Conservation (phyloP, 2,329 filamentous ascomycete genomes). For the Pestalotiopsis sp. region DNA sequence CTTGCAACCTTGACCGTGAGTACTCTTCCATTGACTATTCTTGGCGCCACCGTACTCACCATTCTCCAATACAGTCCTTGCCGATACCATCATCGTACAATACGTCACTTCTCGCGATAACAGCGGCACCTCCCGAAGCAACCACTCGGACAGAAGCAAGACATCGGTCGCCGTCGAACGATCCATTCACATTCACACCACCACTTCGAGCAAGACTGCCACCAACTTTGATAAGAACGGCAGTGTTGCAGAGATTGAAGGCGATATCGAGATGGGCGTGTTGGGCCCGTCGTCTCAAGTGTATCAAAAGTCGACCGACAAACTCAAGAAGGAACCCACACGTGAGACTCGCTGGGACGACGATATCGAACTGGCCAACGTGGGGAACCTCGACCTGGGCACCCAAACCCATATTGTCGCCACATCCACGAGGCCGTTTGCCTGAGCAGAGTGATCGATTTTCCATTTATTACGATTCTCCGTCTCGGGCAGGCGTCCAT, state of each 20-base stretch:
- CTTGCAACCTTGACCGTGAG: slow-evolving; percentile 65
- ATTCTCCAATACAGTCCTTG: slow-evolving; percentile 48
- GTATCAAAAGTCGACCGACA: background rate
- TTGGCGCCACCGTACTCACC: background rate
- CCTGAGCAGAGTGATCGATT: background rate
- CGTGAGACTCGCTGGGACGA: background rate
- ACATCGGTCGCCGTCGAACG: background rate
- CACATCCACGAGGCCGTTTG: background rate
- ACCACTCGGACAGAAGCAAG: background rate
- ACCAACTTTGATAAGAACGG: background rate
- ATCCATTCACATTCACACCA: background rate
- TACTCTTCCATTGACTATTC: slow-evolving; percentile 13
- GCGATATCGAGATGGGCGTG: background rate
- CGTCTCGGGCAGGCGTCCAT: too few relatives aligned
- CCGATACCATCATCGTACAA: slow-evolving; percentile 63
- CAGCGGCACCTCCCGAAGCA: slow-evolving; percentile 26
- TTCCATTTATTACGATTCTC: too few relatives aligned
- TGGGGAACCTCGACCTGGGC: background rate
- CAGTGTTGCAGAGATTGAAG: background rate
- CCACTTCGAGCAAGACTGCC: background rate
- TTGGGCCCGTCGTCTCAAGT: background rate
- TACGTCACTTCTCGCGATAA: slow-evolving; percentile 57
- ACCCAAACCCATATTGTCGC: background rate
- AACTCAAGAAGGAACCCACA: background rate
- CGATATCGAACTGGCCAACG: background rate